Evolutionary conservation across 345 rosid genomes (phyloP).

Genomic region (Heritiera fomes): DNA sequence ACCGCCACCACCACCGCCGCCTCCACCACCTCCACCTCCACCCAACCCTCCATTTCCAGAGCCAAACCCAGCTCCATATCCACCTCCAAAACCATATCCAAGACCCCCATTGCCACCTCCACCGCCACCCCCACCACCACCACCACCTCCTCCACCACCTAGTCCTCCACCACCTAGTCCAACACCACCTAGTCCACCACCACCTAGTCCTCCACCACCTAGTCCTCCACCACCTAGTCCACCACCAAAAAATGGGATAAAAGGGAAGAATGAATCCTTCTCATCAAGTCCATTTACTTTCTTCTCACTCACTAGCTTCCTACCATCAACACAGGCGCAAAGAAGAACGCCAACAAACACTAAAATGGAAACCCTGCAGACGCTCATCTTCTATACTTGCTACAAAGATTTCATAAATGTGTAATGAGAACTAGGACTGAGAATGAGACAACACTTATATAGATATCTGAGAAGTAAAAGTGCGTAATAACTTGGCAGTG

Average conservation of each 20-base stretch:
- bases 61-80: slow-evolving; percentile 5
- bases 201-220: slow-evolving; percentile 15
- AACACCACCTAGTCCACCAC: slow-evolving; percentile 11
- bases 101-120: slow-evolving; percentile 13
- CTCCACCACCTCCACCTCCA: neutral
- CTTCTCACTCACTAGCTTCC: slow-evolving; percentile 38
- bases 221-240: slow-evolving; percentile 18
- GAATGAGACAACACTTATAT: slow-evolving; percentile 2
- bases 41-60: neutral
- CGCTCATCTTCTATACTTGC: slow-evolving; percentile 5
- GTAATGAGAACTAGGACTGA: neutral
- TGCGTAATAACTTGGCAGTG: neutral
- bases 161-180: slow-evolving; percentile 13
- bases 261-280: slow-evolving; percentile 28
- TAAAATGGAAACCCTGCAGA: slow-evolving; percentile 14
- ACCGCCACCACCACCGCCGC: neutral
- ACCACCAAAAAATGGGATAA: slow-evolving; percentile 17
- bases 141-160: slow-evolving; percentile 17
- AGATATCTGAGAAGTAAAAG: neutral
- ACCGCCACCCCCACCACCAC: slow-evolving; percentile 20
- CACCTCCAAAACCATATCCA: slow-evolving; percentile 24
- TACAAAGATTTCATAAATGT: neutral
- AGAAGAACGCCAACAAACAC: slow-evolving; percentile 34
- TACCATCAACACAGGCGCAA: slow-evolving; percentile 37
- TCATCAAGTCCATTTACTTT: slow-evolving; percentile 17